Percentiles rank a stretch among this genome's conserved stretches.
phyloP scores from a whole-genome alignment of 805 yeast species.

The Saturnispora gosingensis region DNA sequence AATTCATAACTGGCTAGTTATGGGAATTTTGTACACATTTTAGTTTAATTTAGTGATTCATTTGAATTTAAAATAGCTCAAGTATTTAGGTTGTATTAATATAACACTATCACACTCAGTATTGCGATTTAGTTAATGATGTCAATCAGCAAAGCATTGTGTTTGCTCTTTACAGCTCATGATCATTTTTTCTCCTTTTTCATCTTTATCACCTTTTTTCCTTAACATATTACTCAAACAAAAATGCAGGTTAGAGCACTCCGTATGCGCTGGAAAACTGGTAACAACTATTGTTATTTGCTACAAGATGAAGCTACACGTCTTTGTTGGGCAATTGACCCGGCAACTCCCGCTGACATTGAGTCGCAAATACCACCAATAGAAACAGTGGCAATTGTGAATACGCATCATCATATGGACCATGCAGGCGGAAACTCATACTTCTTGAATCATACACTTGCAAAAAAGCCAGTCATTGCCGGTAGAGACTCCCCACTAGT shows the following conservation, averaged over 20 bases:
- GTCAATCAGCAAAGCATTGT: not conserved
- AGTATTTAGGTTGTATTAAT: too few species aligned
- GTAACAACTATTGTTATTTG: slow-evolving; percentile 77
- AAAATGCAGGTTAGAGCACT: slow-evolving; percentile 75
- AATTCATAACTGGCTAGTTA: not conserved
- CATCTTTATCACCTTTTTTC: not conserved
- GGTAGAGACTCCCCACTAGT: slow-evolving; percentile 78
- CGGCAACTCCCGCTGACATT: slow-evolving; percentile 78
- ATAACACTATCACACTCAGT: too few species aligned
- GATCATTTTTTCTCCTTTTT: not conserved
- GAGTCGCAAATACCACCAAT: slow-evolving; percentile 31
- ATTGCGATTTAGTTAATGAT: too few species aligned
- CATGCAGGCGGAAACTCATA: slow-evolving; percentile 80
- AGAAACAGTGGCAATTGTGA: slow-evolving; percentile 65
- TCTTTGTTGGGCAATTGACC: slow-evolving; percentile 80
- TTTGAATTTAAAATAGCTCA: not conserved
- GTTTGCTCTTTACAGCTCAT: not conserved
- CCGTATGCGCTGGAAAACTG: slow-evolving; percentile 92
- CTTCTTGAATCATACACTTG: slow-evolving; percentile 25
- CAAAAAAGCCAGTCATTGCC: slow-evolving; percentile 60
- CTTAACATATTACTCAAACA: not conserved
- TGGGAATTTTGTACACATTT: not conserved
- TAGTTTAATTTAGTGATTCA: not conserved
- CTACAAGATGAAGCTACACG: slow-evolving; percentile 57
- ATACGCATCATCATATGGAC: slow-evolving; percentile 95